phyloP scores from a whole-genome alignment of 2,329 filamentous ascomycete species.

The Colletotrichum siamense region DNA sequence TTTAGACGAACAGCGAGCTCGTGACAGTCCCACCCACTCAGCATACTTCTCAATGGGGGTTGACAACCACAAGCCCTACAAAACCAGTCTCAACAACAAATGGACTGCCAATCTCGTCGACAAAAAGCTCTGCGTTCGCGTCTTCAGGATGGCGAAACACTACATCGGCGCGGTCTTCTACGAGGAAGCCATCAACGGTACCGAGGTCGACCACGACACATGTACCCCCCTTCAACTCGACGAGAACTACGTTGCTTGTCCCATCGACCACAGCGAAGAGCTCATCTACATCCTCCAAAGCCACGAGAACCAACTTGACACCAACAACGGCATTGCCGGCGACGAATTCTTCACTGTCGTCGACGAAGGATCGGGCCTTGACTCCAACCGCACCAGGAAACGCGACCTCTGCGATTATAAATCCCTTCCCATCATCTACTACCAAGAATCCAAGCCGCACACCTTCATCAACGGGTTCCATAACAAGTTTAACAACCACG shows the following conservation, averaged over 20 bases:
- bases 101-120: not conserved
- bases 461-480: not conserved
- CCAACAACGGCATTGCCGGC: not conserved
- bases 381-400: not conserved
- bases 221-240: not conserved
- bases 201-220: not conserved
- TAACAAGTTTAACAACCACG: not conserved
- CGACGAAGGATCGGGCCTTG: not conserved
- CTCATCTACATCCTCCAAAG: not conserved
- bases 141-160: not conserved
- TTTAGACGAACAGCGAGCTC: not conserved
- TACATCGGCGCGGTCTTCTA: not conserved
- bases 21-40: not conserved
- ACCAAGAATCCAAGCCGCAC: not conserved
- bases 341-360: not conserved
- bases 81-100: not conserved
- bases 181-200: not conserved
- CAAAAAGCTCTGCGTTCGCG: accelerated
- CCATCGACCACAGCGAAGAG: not conserved
- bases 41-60: not conserved
- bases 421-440: not conserved
- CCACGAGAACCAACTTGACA: not conserved
- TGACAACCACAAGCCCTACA: not conserved
- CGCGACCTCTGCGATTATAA: not conserved
- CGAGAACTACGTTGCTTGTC: not conserved